These are phyloP conservation scores for Kernera saxatilis DNA, from an alignment of 345 rosid genomes.

Conservation along the genomic window DNA sequence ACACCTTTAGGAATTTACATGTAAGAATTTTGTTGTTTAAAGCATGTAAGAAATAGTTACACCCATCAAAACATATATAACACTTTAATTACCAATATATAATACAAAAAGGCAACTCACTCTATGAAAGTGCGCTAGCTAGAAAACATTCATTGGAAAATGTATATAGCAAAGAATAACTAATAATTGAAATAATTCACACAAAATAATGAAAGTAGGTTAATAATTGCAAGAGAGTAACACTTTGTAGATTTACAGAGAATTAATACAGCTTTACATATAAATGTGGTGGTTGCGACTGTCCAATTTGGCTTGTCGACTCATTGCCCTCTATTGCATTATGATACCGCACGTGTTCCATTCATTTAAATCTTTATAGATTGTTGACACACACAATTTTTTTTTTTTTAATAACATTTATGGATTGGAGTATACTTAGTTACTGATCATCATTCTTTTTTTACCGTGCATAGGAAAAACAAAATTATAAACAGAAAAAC, in stretches of 20 bases:
- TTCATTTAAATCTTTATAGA: neutral
- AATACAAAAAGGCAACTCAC: neutral
- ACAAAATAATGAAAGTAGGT: constrained; percentile 9
- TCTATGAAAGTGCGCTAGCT: neutral
- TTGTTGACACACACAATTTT: too few species aligned
- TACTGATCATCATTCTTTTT: neutral
- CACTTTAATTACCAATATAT: neutral
- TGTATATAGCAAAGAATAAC: neutral
- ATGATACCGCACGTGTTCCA: constrained; percentile 28
- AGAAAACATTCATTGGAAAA: neutral
- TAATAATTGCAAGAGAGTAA: constrained; percentile 16
- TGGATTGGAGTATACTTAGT: neutral
- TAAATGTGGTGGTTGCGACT: constrained; percentile 28
- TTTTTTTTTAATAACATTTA: too few species aligned
- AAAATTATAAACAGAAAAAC: neutral
- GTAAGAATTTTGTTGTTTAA: too few species aligned
- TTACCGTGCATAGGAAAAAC: neutral
- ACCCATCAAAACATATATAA: neutral
- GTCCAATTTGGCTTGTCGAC: constrained; percentile 38
- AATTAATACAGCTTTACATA: constrained; percentile 7
- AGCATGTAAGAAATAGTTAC: neutral
- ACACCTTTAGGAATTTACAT: neutral
- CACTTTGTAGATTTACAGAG: constrained; percentile 13
- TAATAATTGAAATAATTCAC: neutral
- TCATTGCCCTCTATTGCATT: constrained; percentile 6